phyloP scores from a whole-genome alignment of 176 grass and related monocot genomes.

The Phyllostachys edulis region DNA sequence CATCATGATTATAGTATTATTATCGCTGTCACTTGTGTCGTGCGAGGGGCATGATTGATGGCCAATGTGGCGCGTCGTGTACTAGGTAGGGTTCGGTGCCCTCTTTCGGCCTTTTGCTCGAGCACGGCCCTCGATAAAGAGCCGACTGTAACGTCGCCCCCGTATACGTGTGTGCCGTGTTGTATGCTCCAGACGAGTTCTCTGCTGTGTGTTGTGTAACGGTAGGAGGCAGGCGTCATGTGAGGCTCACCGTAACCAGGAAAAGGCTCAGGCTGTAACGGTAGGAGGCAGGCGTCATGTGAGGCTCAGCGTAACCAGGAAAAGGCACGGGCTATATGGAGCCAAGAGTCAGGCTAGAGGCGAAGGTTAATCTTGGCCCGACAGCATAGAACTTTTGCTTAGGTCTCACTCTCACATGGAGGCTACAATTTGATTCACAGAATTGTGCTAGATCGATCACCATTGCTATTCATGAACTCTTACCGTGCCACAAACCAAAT shows the following conservation, averaged over 20 bases:
- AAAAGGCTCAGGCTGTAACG: neutral
- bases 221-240: neutral
- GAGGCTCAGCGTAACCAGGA: neutral
- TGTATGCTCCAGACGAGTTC: neutral
- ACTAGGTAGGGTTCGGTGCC: neutral
- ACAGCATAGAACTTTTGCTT: neutral
- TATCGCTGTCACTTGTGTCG: conserved; percentile 29
- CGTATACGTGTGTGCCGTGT: neutral
- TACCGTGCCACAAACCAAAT: neutral
- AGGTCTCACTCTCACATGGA: no score
- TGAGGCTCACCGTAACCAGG: neutral
- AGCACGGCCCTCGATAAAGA: conserved; percentile 34
- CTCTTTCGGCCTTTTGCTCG: conserved; percentile 24
- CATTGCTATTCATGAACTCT: neutral
- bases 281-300: conserved; percentile 1
- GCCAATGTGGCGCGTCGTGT: neutral
- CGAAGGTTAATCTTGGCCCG: neutral
- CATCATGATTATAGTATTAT: conserved; percentile 33
- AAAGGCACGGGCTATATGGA: neutral
- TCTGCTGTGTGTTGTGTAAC: neutral
- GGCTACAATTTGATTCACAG: no score
- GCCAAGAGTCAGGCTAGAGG: neutral
- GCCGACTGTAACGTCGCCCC: neutral
- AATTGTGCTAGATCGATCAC: neutral
- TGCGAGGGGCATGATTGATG: conserved; percentile 29